A percentile compares a stretch with the other conserved stretches of the same genome.
Conservation (phyloP, 2,329 filamentous ascomycete genomes). For the Arthrobotrys pseudoclavata region DNA sequence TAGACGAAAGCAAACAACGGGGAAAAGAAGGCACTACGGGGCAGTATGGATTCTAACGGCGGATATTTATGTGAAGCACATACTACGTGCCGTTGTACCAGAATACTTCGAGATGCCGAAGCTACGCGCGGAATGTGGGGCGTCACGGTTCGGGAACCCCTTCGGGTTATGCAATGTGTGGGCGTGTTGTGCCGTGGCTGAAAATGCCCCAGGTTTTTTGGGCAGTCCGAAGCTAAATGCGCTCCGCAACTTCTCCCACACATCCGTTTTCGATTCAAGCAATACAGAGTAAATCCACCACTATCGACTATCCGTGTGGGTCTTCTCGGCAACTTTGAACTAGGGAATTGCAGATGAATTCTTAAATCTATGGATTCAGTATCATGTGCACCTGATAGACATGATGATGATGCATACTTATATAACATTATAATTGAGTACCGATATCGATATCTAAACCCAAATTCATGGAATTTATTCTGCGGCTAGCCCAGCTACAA, state of each 20-base stretch:
- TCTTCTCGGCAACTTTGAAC: background rate
- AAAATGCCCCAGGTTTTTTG: conserved; percentile 27
- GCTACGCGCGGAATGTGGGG: conserved; percentile 19
- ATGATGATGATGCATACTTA: too few species aligned
- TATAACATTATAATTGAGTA: too few species aligned
- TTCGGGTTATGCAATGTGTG: conserved; percentile 20
- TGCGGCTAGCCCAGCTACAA: too few species aligned
- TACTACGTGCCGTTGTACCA: background rate
- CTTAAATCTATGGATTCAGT: background rate
- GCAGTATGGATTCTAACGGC: background rate
- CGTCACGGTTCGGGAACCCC: background rate
- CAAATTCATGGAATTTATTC: too few species aligned
- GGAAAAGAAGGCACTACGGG: background rate
- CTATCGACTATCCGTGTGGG: too few species aligned
- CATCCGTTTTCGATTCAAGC: too few species aligned
- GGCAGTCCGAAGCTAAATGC: background rate
- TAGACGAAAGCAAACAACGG: too few species aligned
- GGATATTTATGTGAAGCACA: conserved; percentile 41
- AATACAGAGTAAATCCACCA: too few species aligned
- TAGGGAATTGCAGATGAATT: background rate
- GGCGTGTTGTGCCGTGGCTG: conserved; percentile 48
- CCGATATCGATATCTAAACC: too few species aligned
- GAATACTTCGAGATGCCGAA: conserved; percentile 20
- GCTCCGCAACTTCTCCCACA: too few species aligned
- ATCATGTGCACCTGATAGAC: background rate